Base-by-base conservation (phyloP, 371 early-diverging fungal species). In the Mortierella sp. region DNA sequence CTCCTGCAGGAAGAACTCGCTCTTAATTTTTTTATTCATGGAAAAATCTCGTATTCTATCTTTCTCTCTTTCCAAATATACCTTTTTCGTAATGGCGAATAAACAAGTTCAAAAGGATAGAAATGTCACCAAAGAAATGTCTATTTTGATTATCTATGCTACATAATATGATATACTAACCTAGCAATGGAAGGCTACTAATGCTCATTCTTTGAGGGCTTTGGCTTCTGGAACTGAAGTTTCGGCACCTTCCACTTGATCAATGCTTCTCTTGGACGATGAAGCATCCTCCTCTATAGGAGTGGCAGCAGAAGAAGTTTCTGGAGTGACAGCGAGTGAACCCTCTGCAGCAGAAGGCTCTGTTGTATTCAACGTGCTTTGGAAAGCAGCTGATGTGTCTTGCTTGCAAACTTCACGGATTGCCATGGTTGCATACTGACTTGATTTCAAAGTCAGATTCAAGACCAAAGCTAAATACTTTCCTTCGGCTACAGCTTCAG, bases 381-480 rank as follows among this genome's bases (percentile, higher is more conserved):
- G 91, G 73, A 77, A 83, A 5, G 84, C 86, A 0, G 90, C 70
- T 7, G 94, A 89, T 4, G 97, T 96, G 37, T 94, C 94, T 40
- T 87, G 83, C 68, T 93, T 93, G 83, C 94, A 91, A 22, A 98
- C 85, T 84, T 99, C 99, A 34, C 99, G 89, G 58, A 99, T 83
- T 23, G 95, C 94, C 97, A 98, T 97, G 1, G 99, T 99, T 9
- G 99, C 99, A 83, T 99, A 99, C 62, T 93, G 90, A 45, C 96
- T 94, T 1, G 95, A 83, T 15, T 84, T 86, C 60, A 99, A 85
- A 3, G 91, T 92, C 72, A 99, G 91, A 62, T 87, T 86, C 34
- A 97, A 82, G 35, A 91, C 86, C 43, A 97, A 76, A 4, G 94
- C 98, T 47, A 93, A 61, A 49, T 88, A 82, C 57, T 88, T 84